Conservation (phyloP, 495 filamentous ascomycete species). For the Xylaria palmicola region DNA sequence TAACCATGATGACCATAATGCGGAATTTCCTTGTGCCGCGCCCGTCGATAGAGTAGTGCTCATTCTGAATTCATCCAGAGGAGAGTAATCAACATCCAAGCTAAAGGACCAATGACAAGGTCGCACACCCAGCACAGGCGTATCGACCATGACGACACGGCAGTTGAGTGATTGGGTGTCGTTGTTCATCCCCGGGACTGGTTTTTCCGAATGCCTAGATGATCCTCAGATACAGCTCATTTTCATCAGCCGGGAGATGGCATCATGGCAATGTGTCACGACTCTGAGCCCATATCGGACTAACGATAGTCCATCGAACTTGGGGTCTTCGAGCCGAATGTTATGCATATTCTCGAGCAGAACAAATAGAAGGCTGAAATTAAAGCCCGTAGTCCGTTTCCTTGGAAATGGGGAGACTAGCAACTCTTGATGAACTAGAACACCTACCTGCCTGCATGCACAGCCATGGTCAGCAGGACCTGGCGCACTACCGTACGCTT, state of each 20-base stretch:
- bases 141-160: slow-evolving; percentile 11
- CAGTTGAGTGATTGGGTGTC: slow-evolving; percentile 16
- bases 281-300: slow-evolving; percentile 8
- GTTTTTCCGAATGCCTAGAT: slow-evolving; percentile 12
- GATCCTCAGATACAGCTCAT: slow-evolving; percentile 10
- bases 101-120: slow-evolving; percentile 7
- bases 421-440: slow-evolving; percentile 3
- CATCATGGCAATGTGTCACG: slow-evolving; percentile 5
- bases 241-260: slow-evolving; percentile 7
- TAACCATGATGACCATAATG: slow-evolving; percentile 13
- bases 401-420: slow-evolving; percentile 1
- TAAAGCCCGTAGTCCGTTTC: not conserved
- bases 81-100: slow-evolving; percentile 15
- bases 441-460: not conserved
- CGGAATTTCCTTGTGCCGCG: slow-evolving; percentile 19
- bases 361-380: slow-evolving; percentile 4
- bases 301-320: not conserved
- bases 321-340: not conserved
- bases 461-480: not conserved
- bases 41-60: slow-evolving; percentile 15
- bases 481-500: not conserved
- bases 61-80: slow-evolving; percentile 19
- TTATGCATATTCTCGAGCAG: slow-evolving; percentile 1
- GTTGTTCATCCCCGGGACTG: slow-evolving; percentile 1
- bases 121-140: slow-evolving; percentile 1